Base-by-base conservation (phyloP, 2,329 filamentous ascomycete genomes). In the Monilinia vaccinii-corymbosi region DNA sequence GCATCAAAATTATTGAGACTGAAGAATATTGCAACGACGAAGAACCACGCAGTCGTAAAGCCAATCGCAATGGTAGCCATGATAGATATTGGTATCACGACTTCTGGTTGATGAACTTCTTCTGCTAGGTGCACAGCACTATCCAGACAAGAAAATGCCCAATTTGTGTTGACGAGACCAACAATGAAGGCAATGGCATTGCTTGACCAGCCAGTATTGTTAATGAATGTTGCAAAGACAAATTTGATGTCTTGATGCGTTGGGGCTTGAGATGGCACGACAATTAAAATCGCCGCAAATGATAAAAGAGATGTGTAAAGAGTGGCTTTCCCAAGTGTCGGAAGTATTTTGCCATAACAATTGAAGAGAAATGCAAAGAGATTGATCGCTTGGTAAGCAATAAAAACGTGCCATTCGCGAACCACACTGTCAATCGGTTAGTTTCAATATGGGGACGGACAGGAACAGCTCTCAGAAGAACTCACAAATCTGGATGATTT, bases 151-250 rank as follows among this genome's bases (percentile, higher is more conserved):
- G 53, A 48, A 38, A 60, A 60, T 25, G 59, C 52, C 59, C 50
- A 57, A 6, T 56, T 60, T 28, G 59, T 34, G 18, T 56, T 60
- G n/a, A 58, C 59, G 6, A 57, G 53, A 5, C 59, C 59, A 21
- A 60, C 53, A 40, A 60, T 31, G 28, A 62, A 62, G 9, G 61
- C 52, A 16, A 62, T 36, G 25, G 52, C 52, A 21, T 58, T 57
- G 16, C 28, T 62, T 18, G 58, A 21, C 61, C 61, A 62, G 10
- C 55, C 59, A 14, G 59, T 60, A 28, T 48, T 45, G 36, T 62
- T 61, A 28, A 49, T 49, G 49, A 62, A 62, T n/a, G 61, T 62
- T 31, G 52, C 55, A 21, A 62, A 61, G 38, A 61, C 59, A 8
- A 50, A 56, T n/a, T 58, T 55, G 2, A 45, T 38, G 40, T 49